A percentile compares a stretch with the other conserved stretches of the same genome.
Conservation (phyloP, 306 rosid genomes). For the Trifolium pratense region DNA sequence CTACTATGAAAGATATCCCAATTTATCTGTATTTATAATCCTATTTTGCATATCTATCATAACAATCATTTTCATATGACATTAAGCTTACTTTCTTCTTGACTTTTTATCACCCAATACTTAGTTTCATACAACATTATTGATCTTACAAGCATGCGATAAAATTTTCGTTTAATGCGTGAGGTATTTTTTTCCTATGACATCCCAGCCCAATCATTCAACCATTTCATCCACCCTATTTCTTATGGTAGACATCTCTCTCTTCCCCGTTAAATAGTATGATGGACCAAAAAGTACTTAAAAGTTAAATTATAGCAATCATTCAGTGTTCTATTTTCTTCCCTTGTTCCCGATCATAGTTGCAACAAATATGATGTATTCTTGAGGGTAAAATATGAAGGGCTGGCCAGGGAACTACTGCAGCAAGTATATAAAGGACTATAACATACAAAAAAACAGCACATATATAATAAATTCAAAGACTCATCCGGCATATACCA, state of each 20-base stretch:
- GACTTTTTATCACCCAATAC: not conserved
- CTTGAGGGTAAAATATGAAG: slow-evolving; percentile 8
- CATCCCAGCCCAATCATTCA: slow-evolving; percentile 1
- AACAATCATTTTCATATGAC: not conserved
- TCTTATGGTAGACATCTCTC: not conserved
- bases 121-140: not conserved
- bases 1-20: not conserved
- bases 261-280: not conserved
- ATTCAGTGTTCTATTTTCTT: not conserved
- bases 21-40: not conserved
- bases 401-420: slow-evolving; percentile 2
- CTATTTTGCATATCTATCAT: not conserved
- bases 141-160: not conserved
- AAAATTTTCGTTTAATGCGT: not conserved
- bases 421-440: not conserved
- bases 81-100: not conserved
- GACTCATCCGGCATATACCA: slow-evolving; percentile 18
- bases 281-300: not conserved
- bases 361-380: not conserved
- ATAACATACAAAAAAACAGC: slow-evolving; percentile 7
- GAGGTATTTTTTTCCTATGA: not conserved
- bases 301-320: not conserved
- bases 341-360: not conserved
- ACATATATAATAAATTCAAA: slow-evolving; percentile 30
- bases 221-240: not conserved